A percentile compares a stretch with the other conserved stretches of the same genome.
phyloP scores from a whole-genome alignment of 495 filamentous ascomycete genomes.

The Xylaria sp. region DNA sequence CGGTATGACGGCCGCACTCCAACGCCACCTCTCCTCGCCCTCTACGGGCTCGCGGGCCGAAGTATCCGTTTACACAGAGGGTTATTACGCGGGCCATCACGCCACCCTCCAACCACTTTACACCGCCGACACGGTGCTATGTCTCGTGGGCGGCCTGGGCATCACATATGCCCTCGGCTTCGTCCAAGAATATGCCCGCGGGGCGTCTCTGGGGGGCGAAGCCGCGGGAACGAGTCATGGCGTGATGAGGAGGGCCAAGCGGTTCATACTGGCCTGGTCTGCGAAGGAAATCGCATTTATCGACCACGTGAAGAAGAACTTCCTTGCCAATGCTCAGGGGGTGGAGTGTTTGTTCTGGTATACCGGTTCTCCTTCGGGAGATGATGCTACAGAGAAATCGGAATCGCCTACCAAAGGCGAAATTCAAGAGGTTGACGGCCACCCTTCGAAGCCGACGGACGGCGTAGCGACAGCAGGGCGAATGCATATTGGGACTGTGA shows the following conservation, averaged over 20 bases:
- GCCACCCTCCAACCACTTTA: slow-evolving; percentile 9
- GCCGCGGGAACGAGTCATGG: not conserved
- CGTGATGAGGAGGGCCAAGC: slow-evolving; percentile 4
- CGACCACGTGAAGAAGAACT: slow-evolving; percentile 15
- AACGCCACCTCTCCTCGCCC: not conserved
- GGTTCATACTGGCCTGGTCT: slow-evolving; percentile 22
- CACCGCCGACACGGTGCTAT: slow-evolving; percentile 20
- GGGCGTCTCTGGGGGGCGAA: not conserved
- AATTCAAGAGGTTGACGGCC: not conserved
- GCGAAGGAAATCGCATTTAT: slow-evolving; percentile 18
- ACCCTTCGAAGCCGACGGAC: not conserved
- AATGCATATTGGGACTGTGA: slow-evolving; percentile 6
- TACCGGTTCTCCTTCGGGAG: not conserved
- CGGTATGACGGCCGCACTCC: slow-evolving; percentile 11
- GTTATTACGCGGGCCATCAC: slow-evolving; percentile 8
- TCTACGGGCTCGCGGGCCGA: not conserved
- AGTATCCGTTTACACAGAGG: slow-evolving; percentile 18
- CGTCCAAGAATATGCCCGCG: slow-evolving; percentile 3
- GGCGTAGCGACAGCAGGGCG: not conserved
- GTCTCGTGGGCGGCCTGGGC: slow-evolving; percentile 8
- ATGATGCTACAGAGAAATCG: not conserved
- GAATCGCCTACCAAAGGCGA: not conserved
- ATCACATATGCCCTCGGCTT: slow-evolving; percentile 18
- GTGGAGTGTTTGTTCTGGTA: slow-evolving; percentile 14
- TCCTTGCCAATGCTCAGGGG: not conserved